Conservation (phyloP, 306 rosid genomes). For the Sicyos baderoa region DNA sequence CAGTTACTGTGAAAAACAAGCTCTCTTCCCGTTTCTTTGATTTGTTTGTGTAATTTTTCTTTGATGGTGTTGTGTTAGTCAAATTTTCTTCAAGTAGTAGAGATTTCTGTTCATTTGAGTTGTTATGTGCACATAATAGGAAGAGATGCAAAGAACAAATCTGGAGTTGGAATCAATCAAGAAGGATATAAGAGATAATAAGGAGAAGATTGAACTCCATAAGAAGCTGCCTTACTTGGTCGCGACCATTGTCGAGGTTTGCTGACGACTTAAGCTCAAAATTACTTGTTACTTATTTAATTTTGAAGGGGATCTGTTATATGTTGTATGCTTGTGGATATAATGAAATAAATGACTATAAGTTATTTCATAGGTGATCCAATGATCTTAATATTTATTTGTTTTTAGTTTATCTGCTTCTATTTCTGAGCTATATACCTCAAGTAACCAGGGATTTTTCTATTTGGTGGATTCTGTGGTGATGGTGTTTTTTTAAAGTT, state of each 20-base stretch:
- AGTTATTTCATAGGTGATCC: neutral
- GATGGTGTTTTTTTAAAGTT: neutral
- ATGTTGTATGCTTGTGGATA: neutral
- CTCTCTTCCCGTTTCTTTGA: neutral
- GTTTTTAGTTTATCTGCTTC: neutral
- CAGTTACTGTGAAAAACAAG: neutral
- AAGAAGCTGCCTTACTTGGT: slow-evolving; percentile 95
- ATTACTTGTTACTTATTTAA: no score
- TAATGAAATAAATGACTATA: neutral
- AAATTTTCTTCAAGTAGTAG: neutral
- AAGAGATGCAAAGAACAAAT: slow-evolving; percentile 77
- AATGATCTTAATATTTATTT: neutral
- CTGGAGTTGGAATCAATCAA: slow-evolving; percentile 76
- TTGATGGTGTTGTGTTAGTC: no score
- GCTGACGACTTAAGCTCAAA: neutral
- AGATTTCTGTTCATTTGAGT: neutral
- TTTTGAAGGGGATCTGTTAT: neutral
- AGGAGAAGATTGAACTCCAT: slow-evolving; percentile 89
- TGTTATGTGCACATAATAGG: slow-evolving; percentile 47
- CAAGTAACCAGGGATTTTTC: neutral
- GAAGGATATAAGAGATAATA: slow-evolving; percentile 86
- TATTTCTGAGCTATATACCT: neutral
- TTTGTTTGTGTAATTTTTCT: neutral
- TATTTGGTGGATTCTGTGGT: neutral
- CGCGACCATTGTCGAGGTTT: slow-evolving; percentile 92